Evolutionary conservation across 1,139 yeast species (phyloP).

Genomic region (Taiozyma sp.): DNA sequence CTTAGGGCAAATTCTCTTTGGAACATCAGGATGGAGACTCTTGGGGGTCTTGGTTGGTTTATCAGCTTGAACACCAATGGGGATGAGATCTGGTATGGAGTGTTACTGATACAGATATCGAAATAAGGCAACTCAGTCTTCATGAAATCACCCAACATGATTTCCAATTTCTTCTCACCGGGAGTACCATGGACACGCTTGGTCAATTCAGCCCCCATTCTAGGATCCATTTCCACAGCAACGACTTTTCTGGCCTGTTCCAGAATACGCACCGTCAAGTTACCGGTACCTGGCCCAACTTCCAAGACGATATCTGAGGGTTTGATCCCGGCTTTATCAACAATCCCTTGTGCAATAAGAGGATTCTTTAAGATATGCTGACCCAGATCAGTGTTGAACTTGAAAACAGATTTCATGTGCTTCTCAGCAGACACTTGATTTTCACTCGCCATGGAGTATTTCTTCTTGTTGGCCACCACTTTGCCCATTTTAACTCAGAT

Average conservation of each 20-base stretch:
- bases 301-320: slow-evolving; percentile 93
- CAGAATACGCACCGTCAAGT: slow-evolving; percentile 84
- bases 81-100: slow-evolving; percentile 96
- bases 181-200: slow-evolving; percentile 98
- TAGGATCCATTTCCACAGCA: slow-evolving; percentile 98
- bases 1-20: slow-evolving; percentile 96
- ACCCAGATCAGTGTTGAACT: slow-evolving; percentile 93
- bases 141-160: slow-evolving; percentile 91
- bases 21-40: slow-evolving; percentile 94
- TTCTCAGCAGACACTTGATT: slow-evolving; percentile 59
- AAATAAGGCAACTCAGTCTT: slow-evolving; percentile 93
- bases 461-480: slow-evolving; percentile 25
- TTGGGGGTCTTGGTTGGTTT: slow-evolving; percentile 89
- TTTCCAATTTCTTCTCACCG: slow-evolving; percentile 83
- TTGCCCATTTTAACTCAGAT: slow-evolving; percentile 18
- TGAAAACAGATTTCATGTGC: slow-evolving; percentile 78
- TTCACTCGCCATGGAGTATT: slow-evolving; percentile 33
- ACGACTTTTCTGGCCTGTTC: slow-evolving; percentile 89
- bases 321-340: slow-evolving; percentile 88
- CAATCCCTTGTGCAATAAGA: slow-evolving; percentile 94
- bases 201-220: slow-evolving; percentile 98
- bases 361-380: slow-evolving; percentile 97
- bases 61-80: slow-evolving; percentile 91
- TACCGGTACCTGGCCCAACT: slow-evolving; percentile 99
- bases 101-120: slow-evolving; percentile 93